A percentile compares a stretch with the other conserved stretches of the same genome.
Conservation (phyloP, 108 stramenopile genomes). For the Skeletonema potamos region DNA sequence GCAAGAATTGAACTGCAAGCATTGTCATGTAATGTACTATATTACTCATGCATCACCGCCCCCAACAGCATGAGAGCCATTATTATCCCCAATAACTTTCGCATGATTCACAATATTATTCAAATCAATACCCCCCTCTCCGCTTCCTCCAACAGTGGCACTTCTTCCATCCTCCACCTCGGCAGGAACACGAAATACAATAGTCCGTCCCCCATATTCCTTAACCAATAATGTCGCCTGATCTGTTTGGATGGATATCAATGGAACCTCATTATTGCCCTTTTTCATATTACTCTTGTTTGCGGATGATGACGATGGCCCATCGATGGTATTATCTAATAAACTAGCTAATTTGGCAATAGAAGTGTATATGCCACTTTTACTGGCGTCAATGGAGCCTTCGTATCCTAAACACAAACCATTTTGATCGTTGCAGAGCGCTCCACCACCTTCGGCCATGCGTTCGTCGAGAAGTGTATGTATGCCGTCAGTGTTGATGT, state of each 20-base stretch:
- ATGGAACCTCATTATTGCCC: constrained; percentile 32
- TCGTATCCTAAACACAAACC: constrained; percentile 60
- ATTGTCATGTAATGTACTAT: too few species aligned
- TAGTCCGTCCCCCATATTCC: constrained; percentile 66
- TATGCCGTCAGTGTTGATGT: constrained; percentile 14
- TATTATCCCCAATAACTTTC: too few species aligned
- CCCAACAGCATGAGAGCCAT: too few species aligned
- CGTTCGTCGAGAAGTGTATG: constrained; percentile 21
- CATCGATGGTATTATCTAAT: constrained; percentile 33
- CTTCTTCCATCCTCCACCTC: neutral
- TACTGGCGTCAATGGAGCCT: constrained; percentile 46
- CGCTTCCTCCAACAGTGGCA: too few species aligned
- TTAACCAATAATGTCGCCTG: constrained; percentile 56
- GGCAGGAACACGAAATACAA: constrained; percentile 60
- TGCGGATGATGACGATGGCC: neutral
- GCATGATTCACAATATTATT: neutral
- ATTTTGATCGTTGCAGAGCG: constrained; percentile 62
- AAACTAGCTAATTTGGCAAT: constrained; percentile 59
- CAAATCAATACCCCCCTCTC: too few species aligned
- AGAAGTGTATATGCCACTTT: constrained; percentile 60
- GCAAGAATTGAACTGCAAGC: too few species aligned
- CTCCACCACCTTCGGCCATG: constrained; percentile 33
- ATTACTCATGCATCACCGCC: too few species aligned
- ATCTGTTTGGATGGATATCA: constrained; percentile 71
- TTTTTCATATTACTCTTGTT: neutral